Percentiles rank a stretch among this genome's conserved stretches.
phyloP scores from a whole-genome alignment of 23 red algal genomes.

The Gracilariopsis chorda region DNA sequence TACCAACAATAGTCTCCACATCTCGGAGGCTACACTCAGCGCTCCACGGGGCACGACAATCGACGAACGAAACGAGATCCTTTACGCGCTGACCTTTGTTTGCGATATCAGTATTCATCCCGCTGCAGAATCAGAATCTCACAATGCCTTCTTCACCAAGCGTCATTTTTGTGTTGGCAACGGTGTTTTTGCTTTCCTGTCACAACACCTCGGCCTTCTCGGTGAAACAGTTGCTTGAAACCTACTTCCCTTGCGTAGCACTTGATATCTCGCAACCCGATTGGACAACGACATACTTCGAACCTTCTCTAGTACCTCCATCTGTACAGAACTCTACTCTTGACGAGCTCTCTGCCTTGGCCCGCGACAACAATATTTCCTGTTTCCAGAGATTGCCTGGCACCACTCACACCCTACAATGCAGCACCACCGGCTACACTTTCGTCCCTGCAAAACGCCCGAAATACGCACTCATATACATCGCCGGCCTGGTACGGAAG shows the following conservation, averaged over 20 bases:
- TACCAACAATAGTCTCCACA: no score
- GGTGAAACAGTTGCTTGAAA: no score
- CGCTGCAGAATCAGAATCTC: no score
- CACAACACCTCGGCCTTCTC: no score
- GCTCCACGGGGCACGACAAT: no score
- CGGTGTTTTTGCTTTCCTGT: no score
- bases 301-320: background rate
- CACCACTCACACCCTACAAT: background rate
- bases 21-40: no score
- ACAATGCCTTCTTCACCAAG: no score
- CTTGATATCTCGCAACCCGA: background rate
- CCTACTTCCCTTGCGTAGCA: background rate
- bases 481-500: background rate
- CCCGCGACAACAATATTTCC: background rate
- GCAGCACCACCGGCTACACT: background rate
- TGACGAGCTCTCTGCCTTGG: background rate
- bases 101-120: no score
- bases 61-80: no score
- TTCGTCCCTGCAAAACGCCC: background rate
- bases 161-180: no score
- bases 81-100: no score
- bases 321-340: background rate
- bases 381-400: background rate
- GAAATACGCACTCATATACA: background rate
- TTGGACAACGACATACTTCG: background rate